Evolutionary conservation across 2,329 filamentous ascomycete species (phyloP), one percentile per base, ranked within the genome.

Genomic region (Clonostachys chloroleuca): DNA sequence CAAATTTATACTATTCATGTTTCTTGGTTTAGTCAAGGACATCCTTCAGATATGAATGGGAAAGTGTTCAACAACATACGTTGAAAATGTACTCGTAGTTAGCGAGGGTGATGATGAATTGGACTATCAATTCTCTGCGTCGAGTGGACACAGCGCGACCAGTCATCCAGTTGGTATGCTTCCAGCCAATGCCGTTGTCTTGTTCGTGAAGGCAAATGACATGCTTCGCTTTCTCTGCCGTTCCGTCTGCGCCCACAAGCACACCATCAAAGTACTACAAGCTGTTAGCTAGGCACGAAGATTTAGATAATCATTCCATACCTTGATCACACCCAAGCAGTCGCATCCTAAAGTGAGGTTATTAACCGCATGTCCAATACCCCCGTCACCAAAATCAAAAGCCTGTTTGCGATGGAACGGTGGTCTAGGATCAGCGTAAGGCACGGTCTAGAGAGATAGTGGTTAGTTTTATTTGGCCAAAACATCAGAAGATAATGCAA

Each of bases 321-420:
- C 60, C 54, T 65, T 67, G 60, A 86, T 86, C 2, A 78, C 71
- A 6, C 86, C 86, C 0, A 89, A 72, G 54, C 84, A 83, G 56
- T 87, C 84, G 49, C 84, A 87, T 8, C 84, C 84, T 1, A 87
- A 70, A 2, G 69, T 67, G 2, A 89, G 71, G 50, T 86, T 86
- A 61, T 88, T 88, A 17, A 83, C 80, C 44, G 74, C 80, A 51
- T 80, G 73, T 1, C 84, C 84, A 5, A 79, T 77, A 12, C 83
- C 84, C 24, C 78, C 81, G 47, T 87, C 81, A 2, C 85, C 85
- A 49, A 87, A 78, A 54, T 89, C 85, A 52, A 89, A 88, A 0
- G 84, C 84, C 14, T 80, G 78, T 58, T 88, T 88, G 20, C 83
- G 74, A 16, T 82, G 81, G 57, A 78, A 86, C 0, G 83, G 83